Conservation (phyloP, 805 yeast species). For the Cyberlindnera petersonii region DNA sequence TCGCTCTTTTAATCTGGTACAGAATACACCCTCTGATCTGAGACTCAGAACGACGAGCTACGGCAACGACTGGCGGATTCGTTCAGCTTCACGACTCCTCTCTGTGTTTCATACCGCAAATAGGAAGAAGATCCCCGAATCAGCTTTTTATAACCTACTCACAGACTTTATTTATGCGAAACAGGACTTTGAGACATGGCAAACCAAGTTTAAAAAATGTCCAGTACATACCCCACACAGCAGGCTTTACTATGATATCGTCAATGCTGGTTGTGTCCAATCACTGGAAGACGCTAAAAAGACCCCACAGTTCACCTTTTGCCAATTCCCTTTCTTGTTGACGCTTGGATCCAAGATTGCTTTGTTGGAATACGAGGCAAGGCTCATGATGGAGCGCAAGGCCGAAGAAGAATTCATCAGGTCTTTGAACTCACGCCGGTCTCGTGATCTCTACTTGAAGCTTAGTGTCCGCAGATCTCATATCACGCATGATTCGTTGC, state of each 20-base stretch:
- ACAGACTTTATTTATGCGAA: slow-evolving; percentile 75
- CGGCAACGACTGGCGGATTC: slow-evolving; percentile 78
- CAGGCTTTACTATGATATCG: slow-evolving; percentile 12
- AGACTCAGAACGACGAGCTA: slow-evolving; percentile 53
- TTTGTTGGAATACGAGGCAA: slow-evolving; percentile 77
- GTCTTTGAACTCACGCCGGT: slow-evolving; percentile 59
- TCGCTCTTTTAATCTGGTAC: not conserved
- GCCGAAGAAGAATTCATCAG: slow-evolving; percentile 87
- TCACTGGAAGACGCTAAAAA: not conserved
- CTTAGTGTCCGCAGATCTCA: slow-evolving; percentile 63
- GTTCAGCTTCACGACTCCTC: slow-evolving; percentile 59
- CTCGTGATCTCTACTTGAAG: slow-evolving; percentile 63
- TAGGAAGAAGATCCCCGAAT: slow-evolving; percentile 25
- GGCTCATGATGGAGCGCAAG: slow-evolving; percentile 73
- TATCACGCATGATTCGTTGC: slow-evolving; percentile 72
- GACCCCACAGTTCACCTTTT: slow-evolving; percentile 49
- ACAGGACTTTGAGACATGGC: slow-evolving; percentile 86
- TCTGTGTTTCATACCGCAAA: slow-evolving; percentile 56
- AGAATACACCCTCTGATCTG: slow-evolving; percentile 17
- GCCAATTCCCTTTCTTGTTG: slow-evolving; percentile 79
- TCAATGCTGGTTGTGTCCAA: slow-evolving; percentile 14
- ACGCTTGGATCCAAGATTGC: slow-evolving; percentile 80
- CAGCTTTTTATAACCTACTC: slow-evolving; percentile 67
- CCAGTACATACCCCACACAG: slow-evolving; percentile 2
- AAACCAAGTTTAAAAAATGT: slow-evolving; percentile 32